phyloP scores from a whole-genome alignment of 257 asterid species.

The Cynanchum wilfordii region DNA sequence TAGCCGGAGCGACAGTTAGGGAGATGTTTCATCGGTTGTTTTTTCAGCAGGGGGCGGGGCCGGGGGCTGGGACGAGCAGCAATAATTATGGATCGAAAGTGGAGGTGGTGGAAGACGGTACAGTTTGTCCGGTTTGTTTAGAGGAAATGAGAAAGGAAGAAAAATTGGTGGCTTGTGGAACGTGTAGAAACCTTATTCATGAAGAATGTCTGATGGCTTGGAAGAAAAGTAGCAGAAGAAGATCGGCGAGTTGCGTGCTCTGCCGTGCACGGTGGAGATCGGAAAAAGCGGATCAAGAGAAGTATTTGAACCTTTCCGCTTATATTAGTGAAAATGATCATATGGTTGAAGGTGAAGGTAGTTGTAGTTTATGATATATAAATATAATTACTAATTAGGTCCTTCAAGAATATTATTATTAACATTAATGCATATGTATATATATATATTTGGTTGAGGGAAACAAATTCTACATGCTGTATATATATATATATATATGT shows the following conservation, averaged over 20 bases:
- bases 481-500: too few species aligned
- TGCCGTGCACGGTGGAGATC: conserved; percentile 91
- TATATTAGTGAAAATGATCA: conserved; percentile 47
- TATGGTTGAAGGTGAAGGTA: conserved; percentile 33
- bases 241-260: conserved; percentile 73
- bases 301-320: conserved; percentile 79
- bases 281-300: conserved; percentile 46
- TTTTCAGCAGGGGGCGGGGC: conserved; percentile 20
- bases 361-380: conserved; percentile 31
- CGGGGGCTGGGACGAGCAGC: conserved; percentile 11
- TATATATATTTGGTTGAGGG: neutral
- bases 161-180: conserved; percentile 61
- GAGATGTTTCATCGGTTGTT: conserved; percentile 56
- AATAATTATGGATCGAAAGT: conserved; percentile 1
- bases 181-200: conserved; percentile 73
- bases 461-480: neutral
- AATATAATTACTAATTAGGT: too few species aligned
- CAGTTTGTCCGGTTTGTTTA: conserved; percentile 74
- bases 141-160: conserved; percentile 72
- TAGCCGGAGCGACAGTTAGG: conserved; percentile 49
- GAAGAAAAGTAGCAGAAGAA: conserved; percentile 73
- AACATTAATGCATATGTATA: too few species aligned
- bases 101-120: conserved; percentile 46
- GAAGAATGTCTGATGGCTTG: conserved; percentile 79
- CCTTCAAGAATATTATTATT: neutral